A percentile compares a stretch with the other conserved stretches of the same genome.
Evolutionary conservation across 768 basidiomycete genomes (phyloP).

Genomic region (Serendipita sp.): DNA sequence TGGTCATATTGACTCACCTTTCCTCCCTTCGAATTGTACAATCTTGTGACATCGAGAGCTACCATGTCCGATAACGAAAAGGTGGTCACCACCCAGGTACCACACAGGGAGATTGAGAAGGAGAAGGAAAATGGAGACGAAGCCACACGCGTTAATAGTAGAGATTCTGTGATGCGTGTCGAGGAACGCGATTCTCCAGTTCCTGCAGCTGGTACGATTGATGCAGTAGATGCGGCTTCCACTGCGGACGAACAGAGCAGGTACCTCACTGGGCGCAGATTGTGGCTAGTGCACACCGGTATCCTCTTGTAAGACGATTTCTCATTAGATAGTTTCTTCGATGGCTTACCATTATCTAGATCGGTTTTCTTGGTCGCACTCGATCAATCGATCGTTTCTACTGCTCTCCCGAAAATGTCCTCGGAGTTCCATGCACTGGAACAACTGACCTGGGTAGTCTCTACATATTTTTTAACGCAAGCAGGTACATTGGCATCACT

Average conservation of each 20-base stretch:
- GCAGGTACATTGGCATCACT: not conserved
- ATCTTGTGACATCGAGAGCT: not conserved
- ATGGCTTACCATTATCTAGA: not conserved
- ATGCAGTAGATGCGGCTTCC: not conserved
- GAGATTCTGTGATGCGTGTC: not conserved
- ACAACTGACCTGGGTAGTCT: constrained; percentile 8
- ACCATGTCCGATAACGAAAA: not conserved
- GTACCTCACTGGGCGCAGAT: not conserved
- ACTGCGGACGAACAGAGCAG: not conserved
- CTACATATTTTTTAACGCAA: constrained; percentile 8
- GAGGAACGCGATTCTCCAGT: not conserved
- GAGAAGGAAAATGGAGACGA: not conserved
- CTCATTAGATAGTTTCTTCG: not conserved
- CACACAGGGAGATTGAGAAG: not conserved
- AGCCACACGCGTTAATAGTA: constrained; percentile 4
- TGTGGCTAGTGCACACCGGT: not conserved
- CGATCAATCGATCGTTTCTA: constrained; percentile 19
- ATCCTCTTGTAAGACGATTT: not conserved
- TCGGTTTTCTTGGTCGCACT: constrained; percentile 8
- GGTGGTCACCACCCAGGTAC: not conserved
- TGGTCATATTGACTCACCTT: no score
- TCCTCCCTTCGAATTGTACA: no score
- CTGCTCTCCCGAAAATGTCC: constrained; percentile 9
- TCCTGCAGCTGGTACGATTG: not conserved
- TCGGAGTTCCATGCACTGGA: constrained; percentile 9